Evolutionary conservation across 345 rosid species (phyloP), one percentile per base, ranked within the genome.

Genomic region (Dipteronia sinensis): DNA sequence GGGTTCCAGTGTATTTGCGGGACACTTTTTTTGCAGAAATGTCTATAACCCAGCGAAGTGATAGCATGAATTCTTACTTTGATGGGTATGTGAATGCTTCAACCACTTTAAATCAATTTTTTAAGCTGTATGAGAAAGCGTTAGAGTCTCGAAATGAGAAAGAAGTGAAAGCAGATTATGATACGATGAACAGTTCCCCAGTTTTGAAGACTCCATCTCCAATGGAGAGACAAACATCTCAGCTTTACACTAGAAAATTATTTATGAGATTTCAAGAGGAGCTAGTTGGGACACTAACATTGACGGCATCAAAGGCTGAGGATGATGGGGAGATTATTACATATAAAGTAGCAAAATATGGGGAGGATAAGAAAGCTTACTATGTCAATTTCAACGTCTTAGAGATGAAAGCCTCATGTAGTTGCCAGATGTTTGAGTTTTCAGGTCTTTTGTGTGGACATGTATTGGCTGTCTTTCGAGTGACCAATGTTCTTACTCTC

Each of bases 381-480:
- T 44, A 64, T 76, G 90, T 87, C 27, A 83, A 75, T 63, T 85
- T 87, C 69, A 83, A 82, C 64, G 76, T 82, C 67, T 51, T 82
- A 49, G 87, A 82, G 84, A 87, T 85, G 90, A 85, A 75, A 71
- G 87, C 88, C 10, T 67, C 72, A 34, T 87, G 90, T 75, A 87
- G 88, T 76, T 87, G 90, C 78, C 90, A 85, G 81, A 87, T 83
- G 90, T 87, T 87, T 76, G 90, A 87, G 75, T 85, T 82, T 80
- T 85, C 90, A 0, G 90, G 88, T 27, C 79, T 87, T 71, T 83
- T 83, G 27, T 87, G 90, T 77, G 80, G 90, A 53, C 90, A 87
- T 71, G 82, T 87, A 44, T 65, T 87, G 79, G 84, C 90, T 56
- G 88, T 85, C 29, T 87, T 87, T 51, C 83, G 88, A 77, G 88